A percentile compares a stretch with the other conserved stretches of the same genome.
These are phyloP conservation scores for Noccaea bulbosa DNA, from an alignment of 345 rosid genomes.

Conservation along the genomic window DNA sequence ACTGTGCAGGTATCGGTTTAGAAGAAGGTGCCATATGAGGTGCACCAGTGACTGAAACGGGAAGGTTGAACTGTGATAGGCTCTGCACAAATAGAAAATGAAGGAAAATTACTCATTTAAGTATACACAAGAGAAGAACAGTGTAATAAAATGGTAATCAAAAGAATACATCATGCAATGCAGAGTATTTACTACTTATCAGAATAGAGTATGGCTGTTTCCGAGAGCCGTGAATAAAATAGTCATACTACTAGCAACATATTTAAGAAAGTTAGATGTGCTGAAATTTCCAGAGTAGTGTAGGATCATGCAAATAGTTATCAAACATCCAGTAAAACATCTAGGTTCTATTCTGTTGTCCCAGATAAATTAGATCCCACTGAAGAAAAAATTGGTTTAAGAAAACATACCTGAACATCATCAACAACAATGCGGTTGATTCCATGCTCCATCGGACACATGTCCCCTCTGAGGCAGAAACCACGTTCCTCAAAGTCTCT, in stretches of 20 bases:
- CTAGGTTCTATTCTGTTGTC: not conserved
- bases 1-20: conserved; percentile 55
- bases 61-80: conserved; percentile 96
- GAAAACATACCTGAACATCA: conserved; percentile 84
- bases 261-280: conserved; percentile 14
- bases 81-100: conserved; percentile 64
- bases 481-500: conserved; percentile 99
- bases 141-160: not conserved
- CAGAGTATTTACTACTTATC: conserved; percentile 1
- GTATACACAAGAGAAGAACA: conserved; percentile 11
- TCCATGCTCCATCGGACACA: conserved; percentile 99
- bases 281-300: not conserved
- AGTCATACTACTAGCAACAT: conserved; percentile 21
- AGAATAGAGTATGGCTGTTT: conserved; percentile 7
- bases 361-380: not conserved
- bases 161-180: conserved; percentile 21
- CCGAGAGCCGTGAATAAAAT: conserved; percentile 18
- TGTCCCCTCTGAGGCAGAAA: conserved; percentile 96
- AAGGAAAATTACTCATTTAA: conserved; percentile 42
- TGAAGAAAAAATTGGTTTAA: not conserved
- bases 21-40: conserved; percentile 65
- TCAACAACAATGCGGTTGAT: conserved; percentile 95
- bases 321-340: conserved; percentile 23
- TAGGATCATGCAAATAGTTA: conserved; percentile 20
- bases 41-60: conserved; percentile 83